Evolutionary conservation across 345 rosid species (phyloP).

Genomic region (Salix purpurea): DNA sequence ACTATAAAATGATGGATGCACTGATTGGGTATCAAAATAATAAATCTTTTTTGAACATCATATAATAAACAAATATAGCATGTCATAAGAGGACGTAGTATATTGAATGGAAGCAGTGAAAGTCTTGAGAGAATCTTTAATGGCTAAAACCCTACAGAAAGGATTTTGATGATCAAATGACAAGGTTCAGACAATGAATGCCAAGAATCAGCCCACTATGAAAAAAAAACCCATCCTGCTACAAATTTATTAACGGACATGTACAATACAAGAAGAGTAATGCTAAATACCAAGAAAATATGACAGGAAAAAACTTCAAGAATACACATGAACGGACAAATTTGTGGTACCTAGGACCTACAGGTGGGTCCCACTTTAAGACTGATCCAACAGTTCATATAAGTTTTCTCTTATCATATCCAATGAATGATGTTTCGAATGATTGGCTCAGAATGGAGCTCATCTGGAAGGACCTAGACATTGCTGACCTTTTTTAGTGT

Average conservation of each 20-base stretch:
- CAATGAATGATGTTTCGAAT: neutral
- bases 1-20: neutral
- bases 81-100: neutral
- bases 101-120: neutral
- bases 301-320: too few relatives aligned
- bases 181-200: neutral
- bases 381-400: too few relatives aligned
- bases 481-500: neutral
- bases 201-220: neutral
- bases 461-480: neutral
- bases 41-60: neutral
- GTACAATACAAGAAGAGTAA: neutral
- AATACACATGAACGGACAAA: too few relatives aligned
- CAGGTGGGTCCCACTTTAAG: too few relatives aligned
- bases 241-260: neutral
- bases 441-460: neutral
- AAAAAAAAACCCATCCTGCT: neutral
- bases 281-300: too few relatives aligned
- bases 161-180: neutral
- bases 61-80: neutral
- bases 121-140: neutral
- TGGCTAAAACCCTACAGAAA: neutral
- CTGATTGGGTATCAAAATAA: neutral
- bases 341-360: too few relatives aligned
- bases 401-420: too few relatives aligned